Evolutionary conservation across 768 basidiomycete genomes (phyloP), one percentile per base, ranked within the genome.

Genomic region (Tubosaeta sp.): DNA sequence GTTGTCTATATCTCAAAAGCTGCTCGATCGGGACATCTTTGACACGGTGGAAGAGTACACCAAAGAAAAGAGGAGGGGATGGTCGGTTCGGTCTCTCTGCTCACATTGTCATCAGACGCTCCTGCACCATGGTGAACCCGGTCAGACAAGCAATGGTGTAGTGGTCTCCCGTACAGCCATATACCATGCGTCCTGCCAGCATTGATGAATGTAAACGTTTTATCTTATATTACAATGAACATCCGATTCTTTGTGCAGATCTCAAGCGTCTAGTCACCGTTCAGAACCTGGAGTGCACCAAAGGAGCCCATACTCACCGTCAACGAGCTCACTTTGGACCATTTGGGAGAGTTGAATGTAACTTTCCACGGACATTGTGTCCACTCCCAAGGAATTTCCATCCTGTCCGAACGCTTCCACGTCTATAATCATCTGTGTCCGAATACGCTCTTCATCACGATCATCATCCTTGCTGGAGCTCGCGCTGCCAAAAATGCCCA

Each of bases 361-460:
- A 16, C 79, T 72, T 48, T 78, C 72, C 53, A 77, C 80, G 1
- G 66, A 72, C 16, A 72, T 65, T 1, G 85, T 67, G n/a, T 82
- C 74, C 5, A 95, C 81, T 4, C 85, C 88, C 26, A 97, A 66
- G 22, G 75, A 70, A 56, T 76, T 68, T 1, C 86, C 93, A 51
- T 95, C 94, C 59, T 78, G 78, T 10, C 85, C 89, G 58, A 97
- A 86, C 8, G 86, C 86, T 44, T 87, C 80, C 0, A 95, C 88
- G 62, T 99, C 97, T 14, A 91, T 70, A 43, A 86, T 76, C 88
- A 97, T 86, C 68, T 88, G 86, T 48, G 70, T 64, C 59, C 80
- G 82, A 54, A 98, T 93, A 39, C 91, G 84, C 63, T 95, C 91
- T 65, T 97, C 93, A 61, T 95, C 94, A 47, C 80, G 80, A 5